A percentile compares a stretch with the other conserved stretches of the same genome.
Conservation (phyloP, 2,329 filamentous ascomycete species). For the Cytospora mali region DNA sequence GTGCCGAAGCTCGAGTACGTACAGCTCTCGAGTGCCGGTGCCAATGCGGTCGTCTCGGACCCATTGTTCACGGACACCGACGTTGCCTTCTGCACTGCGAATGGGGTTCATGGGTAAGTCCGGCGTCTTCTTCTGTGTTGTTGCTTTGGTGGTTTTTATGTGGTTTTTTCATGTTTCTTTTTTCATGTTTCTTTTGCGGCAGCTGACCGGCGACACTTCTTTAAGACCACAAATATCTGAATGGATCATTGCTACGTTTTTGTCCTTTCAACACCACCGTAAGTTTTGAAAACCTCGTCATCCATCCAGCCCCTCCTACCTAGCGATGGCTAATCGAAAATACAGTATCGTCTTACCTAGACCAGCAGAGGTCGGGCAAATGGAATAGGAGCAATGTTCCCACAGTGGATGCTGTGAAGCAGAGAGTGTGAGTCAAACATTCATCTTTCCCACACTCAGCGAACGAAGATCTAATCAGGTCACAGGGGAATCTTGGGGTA, state of each 20-base stretch:
- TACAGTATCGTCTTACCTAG: conserved; percentile 49
- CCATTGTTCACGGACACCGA: conserved; percentile 54
- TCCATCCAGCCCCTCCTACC: too few relatives aligned
- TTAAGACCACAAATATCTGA: conserved; percentile 58
- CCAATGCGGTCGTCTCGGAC: conserved; percentile 50
- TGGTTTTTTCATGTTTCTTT: not conserved
- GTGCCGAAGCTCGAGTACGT: conserved; percentile 55
- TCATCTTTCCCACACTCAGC: accelerated
- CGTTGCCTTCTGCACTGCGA: conserved; percentile 56
- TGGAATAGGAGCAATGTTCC: conserved; percentile 44
- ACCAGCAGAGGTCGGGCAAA: conserved; percentile 45
- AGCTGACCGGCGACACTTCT: not conserved
- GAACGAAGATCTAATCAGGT: not conserved
- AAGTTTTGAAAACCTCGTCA: conserved; percentile 31
- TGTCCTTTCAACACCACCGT: conserved; percentile 53
- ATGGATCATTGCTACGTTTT: conserved; percentile 57
- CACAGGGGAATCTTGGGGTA: conserved; percentile 56
- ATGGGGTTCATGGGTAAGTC: conserved; percentile 59
- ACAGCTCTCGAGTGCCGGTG: conserved; percentile 58
- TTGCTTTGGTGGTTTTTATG: not conserved
- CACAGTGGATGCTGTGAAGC: conserved; percentile 48
- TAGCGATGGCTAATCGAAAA: not conserved
- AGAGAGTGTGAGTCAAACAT: conserved; percentile 49
- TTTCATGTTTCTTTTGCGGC: not conserved
- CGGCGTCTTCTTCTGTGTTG: not conserved